Percentiles rank a stretch among this genome's conserved stretches.
Conservation (phyloP, 257 asterid genomes). For the Datura wrightii region DNA sequence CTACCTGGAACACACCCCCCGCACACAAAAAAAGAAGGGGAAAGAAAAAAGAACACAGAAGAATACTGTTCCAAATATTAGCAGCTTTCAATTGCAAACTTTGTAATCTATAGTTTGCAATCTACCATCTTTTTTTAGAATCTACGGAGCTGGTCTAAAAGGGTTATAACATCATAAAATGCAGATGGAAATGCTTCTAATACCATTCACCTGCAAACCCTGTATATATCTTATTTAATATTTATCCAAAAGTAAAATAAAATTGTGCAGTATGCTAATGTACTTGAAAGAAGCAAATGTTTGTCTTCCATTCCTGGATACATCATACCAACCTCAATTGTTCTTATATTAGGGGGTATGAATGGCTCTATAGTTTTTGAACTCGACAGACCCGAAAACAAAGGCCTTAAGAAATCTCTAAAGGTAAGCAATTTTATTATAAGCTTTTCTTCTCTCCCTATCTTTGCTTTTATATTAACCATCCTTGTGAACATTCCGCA, state of each 20-base stretch:
- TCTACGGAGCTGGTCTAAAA: constrained; percentile 7
- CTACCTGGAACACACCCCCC: not conserved
- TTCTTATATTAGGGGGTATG: constrained; percentile 77
- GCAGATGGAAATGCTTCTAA: not conserved
- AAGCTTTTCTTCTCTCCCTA: constrained; percentile 26
- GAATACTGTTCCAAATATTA: not conserved
- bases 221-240: not conserved
- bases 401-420: constrained; percentile 74
- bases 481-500: constrained; percentile 5
- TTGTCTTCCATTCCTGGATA: not conserved
- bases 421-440: constrained; percentile 58
- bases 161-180: not conserved
- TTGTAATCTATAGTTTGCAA: not conserved
- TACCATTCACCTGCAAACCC: not conserved
- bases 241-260: not conserved
- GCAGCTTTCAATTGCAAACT: not conserved
- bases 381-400: constrained; percentile 87
- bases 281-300: constrained; percentile 10
- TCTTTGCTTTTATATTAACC: not conserved
- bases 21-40: not conserved
- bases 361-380: constrained; percentile 88
- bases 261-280: not conserved
- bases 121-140: not conserved
- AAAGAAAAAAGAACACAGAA: not conserved
- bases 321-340: constrained; percentile 16